These are phyloP conservation scores for Knoxia roxburghii DNA, from an alignment of 257 asterid species.

Conservation along the genomic window DNA sequence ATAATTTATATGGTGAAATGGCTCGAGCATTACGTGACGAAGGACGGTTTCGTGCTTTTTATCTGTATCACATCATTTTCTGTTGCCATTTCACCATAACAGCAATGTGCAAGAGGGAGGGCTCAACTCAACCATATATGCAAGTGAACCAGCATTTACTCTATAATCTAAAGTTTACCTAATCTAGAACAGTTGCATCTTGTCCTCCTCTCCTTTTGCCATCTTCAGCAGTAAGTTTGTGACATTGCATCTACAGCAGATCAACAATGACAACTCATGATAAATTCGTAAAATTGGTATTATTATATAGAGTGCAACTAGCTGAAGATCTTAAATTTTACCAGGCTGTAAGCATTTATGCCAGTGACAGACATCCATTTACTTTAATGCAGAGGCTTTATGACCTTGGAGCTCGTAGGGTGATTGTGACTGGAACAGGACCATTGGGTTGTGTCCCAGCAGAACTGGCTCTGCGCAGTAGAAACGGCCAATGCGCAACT, in stretches of 20 bases:
- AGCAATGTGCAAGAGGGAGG: too few relatives aligned
- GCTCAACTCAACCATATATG: too few relatives aligned
- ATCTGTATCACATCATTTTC: too few relatives aligned
- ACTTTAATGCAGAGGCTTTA: constrained; percentile 36
- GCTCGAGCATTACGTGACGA: too few relatives aligned
- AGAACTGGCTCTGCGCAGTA: constrained; percentile 52
- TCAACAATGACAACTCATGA: neutral
- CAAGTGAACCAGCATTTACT: too few relatives aligned
- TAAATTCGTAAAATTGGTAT: neutral
- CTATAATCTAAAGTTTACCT: too few relatives aligned
- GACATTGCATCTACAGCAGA: neutral
- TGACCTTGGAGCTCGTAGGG: constrained; percentile 50
- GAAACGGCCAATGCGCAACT: constrained; percentile 52
- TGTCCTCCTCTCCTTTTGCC: neutral
- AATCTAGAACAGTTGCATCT: neutral
- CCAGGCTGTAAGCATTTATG: constrained; percentile 5
- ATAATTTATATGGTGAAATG: too few relatives aligned
- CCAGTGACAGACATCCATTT: neutral
- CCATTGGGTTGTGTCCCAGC: constrained; percentile 85
- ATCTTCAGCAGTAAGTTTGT: neutral
- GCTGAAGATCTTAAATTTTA: neutral
- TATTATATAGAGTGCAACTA: too few relatives aligned
- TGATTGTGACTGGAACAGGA: constrained; percentile 70
- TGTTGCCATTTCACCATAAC: too few relatives aligned
- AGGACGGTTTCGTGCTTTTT: too few relatives aligned